phyloP scores from a whole-genome alignment of 2,329 filamentous ascomycete species.

The Aureobasidium sp. region DNA sequence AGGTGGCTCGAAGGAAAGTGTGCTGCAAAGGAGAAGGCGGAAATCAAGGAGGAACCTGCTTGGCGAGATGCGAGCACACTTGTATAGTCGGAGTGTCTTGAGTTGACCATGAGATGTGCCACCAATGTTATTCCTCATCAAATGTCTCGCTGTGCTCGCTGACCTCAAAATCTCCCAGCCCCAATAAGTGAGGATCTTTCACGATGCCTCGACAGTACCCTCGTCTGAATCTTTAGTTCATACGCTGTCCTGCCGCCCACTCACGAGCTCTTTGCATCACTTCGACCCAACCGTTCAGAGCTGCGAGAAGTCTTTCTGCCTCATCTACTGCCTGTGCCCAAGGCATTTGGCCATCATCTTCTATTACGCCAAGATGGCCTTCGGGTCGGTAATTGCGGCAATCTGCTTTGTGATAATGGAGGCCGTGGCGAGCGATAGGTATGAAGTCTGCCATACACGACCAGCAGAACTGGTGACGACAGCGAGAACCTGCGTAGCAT shows the following conservation, averaged over 20 bases:
- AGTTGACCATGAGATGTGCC: background rate
- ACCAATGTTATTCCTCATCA: background rate
- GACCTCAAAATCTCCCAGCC: background rate
- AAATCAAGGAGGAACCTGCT: background rate
- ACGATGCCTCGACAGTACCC: too few species aligned
- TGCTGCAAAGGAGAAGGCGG: background rate
- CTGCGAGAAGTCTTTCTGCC: background rate
- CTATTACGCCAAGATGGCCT: too few species aligned
- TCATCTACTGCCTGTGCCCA: background rate
- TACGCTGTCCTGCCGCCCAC: too few species aligned
- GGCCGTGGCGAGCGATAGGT: background rate
- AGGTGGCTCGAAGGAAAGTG: constrained; percentile 44
- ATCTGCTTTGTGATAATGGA: background rate
- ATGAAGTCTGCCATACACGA: background rate
- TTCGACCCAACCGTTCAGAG: too few species aligned
- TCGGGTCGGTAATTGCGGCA: background rate
- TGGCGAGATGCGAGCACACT: background rate
- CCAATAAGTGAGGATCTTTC: background rate
- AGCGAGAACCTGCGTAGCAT: background rate
- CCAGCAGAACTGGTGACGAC: background rate
- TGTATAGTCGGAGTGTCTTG: background rate
- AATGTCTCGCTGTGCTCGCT: background rate
- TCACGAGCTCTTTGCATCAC: too few species aligned
- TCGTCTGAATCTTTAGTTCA: too few species aligned
- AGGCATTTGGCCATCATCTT: background rate